Base-by-base conservation (phyloP, 208 protist species). In the Acanthamoeba healyi region DNA sequence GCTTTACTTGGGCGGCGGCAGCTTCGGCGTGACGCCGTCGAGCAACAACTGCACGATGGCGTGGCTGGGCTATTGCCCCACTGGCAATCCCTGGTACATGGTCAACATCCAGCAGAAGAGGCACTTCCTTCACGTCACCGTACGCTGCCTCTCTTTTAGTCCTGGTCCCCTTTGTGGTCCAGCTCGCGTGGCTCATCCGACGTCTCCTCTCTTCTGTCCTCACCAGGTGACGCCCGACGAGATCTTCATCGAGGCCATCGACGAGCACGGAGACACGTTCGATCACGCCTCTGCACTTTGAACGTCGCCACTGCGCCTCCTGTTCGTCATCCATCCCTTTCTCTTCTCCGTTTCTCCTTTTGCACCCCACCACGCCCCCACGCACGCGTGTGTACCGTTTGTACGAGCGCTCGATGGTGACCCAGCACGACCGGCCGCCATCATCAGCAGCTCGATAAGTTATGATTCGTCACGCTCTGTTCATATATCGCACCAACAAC, bases 41-140 rank as follows among this genome's bases (percentile, higher is more conserved):
- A 14, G 12, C 54, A 70, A 70, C 84, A 14, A 91, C 56, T 77
- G 67, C 67, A 26, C 29, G 3, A 36, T 38, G 67, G 36, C 29
- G 29, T 77, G 67, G 67, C 38, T 77, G 36, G 67, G 38, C 38
- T 77, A 44, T 14, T 77, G 67, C 38, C 19, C 67, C 12, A 77
- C 67, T 19, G 79, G n/a, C 79, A 70, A 42, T 22, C 84, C 84
- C n/a, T 91, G 56, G 56, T 91, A 91, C 84, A 91, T 70, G 56
- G 84, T 36, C 49, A 63, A 42, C n/a, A 29, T 91, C 26, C 36
- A 91, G 54, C 17, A 72, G 36, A 91, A 91, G 58, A 22, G 84
- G 46, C 84, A 91, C 34, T 63, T 91, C 56, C 58, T 91, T 22
- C 84, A 72, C 22, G 58, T 91, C 29, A 34, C 24, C 49, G 54